Evolutionary conservation across 371 early-diverging fungal genomes (phyloP).

Genomic region (Choanephora cucurbitarum): DNA sequence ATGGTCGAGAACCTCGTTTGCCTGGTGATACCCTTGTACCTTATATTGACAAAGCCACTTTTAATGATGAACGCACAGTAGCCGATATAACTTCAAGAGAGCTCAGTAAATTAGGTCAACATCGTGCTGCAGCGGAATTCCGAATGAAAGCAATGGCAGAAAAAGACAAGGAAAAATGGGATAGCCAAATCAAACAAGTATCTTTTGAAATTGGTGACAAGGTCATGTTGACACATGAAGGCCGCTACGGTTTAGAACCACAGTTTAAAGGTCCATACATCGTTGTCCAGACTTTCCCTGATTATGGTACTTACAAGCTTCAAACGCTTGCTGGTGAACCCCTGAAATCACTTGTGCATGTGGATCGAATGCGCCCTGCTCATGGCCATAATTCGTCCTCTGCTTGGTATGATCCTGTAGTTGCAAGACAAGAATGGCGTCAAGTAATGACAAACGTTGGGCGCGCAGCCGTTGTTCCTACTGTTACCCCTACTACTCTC

Average conservation of each 20-base stretch:
- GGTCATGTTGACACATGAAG: constrained; percentile 9
- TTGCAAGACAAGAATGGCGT: constrained; percentile 1
- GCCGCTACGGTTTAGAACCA: constrained; percentile 12
- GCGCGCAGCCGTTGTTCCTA: background rate
- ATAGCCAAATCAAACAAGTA: constrained; percentile 8
- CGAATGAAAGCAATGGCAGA: constrained; percentile 8
- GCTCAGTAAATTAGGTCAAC: constrained; percentile 8
- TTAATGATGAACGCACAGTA: constrained; percentile 6
- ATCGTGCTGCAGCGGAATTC: constrained; percentile 15
- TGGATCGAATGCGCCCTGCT: constrained; percentile 8
- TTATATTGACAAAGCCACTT: background rate
- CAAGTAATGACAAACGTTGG: background rate
- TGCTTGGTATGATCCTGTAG: constrained; percentile 15
- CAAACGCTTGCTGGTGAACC: constrained; percentile 12
- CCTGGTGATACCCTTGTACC: too few species aligned
- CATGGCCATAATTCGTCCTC: background rate
- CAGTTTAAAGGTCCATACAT: constrained; percentile 13
- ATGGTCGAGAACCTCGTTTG: too few species aligned
- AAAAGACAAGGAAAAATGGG: constrained; percentile 27
- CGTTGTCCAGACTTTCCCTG: constrained; percentile 2
- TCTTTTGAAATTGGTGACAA: constrained; percentile 15
- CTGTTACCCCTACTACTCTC: background rate
- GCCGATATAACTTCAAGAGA: constrained; percentile 8
- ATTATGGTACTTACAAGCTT: constrained; percentile 12
- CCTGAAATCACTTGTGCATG: constrained; percentile 10